Evolutionary conservation across 2,329 filamentous ascomycete species (phyloP), one percentile per base, ranked within the genome.

Genomic region (Raffaelea arxii): DNA sequence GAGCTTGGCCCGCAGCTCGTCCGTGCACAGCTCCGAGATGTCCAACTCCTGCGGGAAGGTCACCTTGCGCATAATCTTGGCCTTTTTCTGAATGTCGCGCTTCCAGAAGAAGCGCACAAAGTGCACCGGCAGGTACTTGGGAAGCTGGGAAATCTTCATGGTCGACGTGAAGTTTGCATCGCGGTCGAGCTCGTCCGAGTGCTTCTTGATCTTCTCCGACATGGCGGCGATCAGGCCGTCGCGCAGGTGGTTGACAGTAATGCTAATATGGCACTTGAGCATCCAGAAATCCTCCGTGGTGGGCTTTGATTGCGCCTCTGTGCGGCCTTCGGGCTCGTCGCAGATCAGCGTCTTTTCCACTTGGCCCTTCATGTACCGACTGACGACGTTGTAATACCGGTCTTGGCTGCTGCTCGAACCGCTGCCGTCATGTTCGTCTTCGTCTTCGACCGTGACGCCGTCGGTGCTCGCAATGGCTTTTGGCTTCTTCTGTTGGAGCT

Each of bases 21-120:
- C 90, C 12, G 90, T 91, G 65, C 92, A 98, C 66, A 95, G 96
- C 62, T 98, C 92, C 21, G 94, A 82, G 35, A 87, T 80, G 59
- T 98, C 92, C 27, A 98, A 72, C 65, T 98, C 92, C 43, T 86
- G 82, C 6, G 91, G 91, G 62, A 98, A 98, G 0, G 88, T 91
- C 48, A 98, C 92, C 68, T 97, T 98, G 62, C 90, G 86, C 86
- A 98, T 91, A 57, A 98, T 98, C 75, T 98, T 98, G 55, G 91
- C 90, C 74, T 98, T 98, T 72, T 97, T 97, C 65, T 94, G 84
- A 4, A 87, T 89, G 55, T 94, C 88, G 41, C 84, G 81, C 61
- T 94, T 91, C 92, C 92, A 98, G 71, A 91, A 96, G 70, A 98
- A 98, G 53, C 92, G 87, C 47, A 98, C 86, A 63, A 98, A 95